Evolutionary conservation across 2,329 filamentous ascomycete genomes (phyloP).

Genomic region (Talaromyces sp.): DNA sequence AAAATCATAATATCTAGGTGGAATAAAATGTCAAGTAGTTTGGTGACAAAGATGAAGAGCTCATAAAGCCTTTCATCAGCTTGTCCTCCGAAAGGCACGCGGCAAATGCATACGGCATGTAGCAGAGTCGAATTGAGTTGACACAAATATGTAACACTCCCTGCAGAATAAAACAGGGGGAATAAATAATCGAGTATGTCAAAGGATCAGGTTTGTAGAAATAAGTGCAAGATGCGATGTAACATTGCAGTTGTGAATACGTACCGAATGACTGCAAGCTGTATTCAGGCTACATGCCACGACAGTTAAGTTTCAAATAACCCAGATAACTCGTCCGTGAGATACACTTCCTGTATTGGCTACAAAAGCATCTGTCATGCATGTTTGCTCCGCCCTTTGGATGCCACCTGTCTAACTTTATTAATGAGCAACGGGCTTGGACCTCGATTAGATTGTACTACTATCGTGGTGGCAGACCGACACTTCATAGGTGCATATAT

Average conservation of each 20-base stretch:
- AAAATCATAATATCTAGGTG: background rate
- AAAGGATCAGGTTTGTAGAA: background rate
- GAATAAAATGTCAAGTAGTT: background rate
- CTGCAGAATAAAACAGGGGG: background rate
- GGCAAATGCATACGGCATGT: background rate
- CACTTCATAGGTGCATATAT: background rate
- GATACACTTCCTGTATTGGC: background rate
- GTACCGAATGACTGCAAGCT: background rate
- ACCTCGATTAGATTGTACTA: slow-evolving; percentile 1
- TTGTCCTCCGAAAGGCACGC: background rate
- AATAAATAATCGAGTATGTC: background rate
- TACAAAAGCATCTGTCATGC: background rate
- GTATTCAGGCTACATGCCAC: background rate
- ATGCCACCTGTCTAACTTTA: background rate
- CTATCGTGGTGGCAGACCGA: background rate
- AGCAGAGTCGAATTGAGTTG: background rate
- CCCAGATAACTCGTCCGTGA: background rate
- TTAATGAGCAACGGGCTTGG: background rate
- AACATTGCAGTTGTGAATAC: background rate
- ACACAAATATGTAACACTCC: background rate
- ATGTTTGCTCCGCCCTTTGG: background rate
- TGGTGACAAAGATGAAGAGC: background rate
- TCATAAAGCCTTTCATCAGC: background rate
- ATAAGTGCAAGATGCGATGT: background rate
- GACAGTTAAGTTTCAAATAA: background rate